These are phyloP conservation scores for Tuber magnatum DNA, from an alignment of 495 filamentous ascomycete genomes.

Conservation along the genomic window DNA sequence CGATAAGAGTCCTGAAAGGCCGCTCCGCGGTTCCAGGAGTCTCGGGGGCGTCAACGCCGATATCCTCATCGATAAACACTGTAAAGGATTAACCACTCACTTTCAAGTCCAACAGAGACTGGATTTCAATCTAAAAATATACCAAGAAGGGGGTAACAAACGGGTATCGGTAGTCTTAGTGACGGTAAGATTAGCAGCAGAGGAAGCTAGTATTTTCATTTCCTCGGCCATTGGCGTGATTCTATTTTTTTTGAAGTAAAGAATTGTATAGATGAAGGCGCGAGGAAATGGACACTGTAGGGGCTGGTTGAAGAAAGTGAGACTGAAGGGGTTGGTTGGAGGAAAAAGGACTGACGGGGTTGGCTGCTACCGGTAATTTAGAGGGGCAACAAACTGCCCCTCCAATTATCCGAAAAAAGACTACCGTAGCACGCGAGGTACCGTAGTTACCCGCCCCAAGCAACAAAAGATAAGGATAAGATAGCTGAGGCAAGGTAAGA, in stretches of 20 bases:
- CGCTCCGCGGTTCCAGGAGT: conserved; percentile 53
- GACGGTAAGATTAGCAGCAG: conserved; percentile 28
- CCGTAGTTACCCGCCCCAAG: background rate
- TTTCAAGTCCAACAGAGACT: background rate
- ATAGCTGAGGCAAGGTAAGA: too few species aligned
- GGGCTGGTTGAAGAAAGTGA: background rate
- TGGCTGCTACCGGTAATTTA: too few species aligned
- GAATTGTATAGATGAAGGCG: background rate
- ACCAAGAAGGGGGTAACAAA: conserved; percentile 29
- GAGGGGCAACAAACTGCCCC: background rate
- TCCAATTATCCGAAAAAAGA: background rate
- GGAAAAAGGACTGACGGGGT: background rate
- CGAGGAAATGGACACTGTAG: background rate
- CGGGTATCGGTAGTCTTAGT: conserved; percentile 19
- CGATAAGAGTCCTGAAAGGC: conserved; percentile 63
- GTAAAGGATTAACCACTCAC: background rate
- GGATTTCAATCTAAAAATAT: background rate
- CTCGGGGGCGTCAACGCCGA: conserved; percentile 53
- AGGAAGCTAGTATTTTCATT: conserved; percentile 22
- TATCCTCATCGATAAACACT: conserved; percentile 65
- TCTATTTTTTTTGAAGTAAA: conserved; percentile 10
- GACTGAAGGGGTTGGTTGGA: background rate
- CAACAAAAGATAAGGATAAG: too few species aligned
- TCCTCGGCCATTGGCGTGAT: conserved; percentile 26
- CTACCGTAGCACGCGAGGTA: too few species aligned